Conservation (phyloP, 2,329 filamentous ascomycete species). For the Septoria petroselini region DNA sequence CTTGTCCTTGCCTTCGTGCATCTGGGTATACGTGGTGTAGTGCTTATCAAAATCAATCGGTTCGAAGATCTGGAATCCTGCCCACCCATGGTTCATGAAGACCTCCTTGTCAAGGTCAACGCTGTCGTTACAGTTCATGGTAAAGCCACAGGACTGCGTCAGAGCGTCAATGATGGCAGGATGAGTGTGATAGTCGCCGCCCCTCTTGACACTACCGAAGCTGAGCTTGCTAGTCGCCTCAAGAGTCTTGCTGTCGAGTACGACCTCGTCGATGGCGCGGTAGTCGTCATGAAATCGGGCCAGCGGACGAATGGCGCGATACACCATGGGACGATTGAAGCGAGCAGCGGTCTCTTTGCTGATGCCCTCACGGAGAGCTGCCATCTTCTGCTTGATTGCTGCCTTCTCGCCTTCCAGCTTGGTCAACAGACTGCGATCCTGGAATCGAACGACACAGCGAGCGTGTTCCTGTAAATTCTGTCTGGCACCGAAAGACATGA, state of each 20-base stretch:
- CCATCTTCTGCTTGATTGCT: no score
- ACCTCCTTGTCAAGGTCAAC: slow-evolving; percentile 33
- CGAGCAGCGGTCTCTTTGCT: no score
- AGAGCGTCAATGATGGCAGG: slow-evolving; percentile 39
- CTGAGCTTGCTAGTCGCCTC: neutral
- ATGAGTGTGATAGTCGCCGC: slow-evolving; percentile 7
- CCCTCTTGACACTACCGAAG: neutral
- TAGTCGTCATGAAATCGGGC: neutral
- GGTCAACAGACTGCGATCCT: no score
- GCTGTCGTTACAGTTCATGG: slow-evolving; percentile 28
- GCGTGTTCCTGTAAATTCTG: neutral
- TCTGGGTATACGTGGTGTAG: neutral
- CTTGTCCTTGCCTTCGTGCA: neutral
- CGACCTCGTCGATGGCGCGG: neutral
- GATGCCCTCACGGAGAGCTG: no score
- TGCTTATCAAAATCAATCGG: neutral
- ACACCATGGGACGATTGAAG: neutral
- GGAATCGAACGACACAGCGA: neutral
- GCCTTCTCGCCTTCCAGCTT: no score
- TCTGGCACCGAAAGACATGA: no score
- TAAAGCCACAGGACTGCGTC: slow-evolving; percentile 34
- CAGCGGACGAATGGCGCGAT: neutral
- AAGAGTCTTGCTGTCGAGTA: neutral
- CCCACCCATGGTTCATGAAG: slow-evolving; percentile 39
- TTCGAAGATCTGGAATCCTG: slow-evolving; percentile 19